A percentile compares a stretch with the other conserved stretches of the same genome.
phyloP scores from a whole-genome alignment of 1,284 basidiomycete species.

The Laetiporus sulphureus region DNA sequence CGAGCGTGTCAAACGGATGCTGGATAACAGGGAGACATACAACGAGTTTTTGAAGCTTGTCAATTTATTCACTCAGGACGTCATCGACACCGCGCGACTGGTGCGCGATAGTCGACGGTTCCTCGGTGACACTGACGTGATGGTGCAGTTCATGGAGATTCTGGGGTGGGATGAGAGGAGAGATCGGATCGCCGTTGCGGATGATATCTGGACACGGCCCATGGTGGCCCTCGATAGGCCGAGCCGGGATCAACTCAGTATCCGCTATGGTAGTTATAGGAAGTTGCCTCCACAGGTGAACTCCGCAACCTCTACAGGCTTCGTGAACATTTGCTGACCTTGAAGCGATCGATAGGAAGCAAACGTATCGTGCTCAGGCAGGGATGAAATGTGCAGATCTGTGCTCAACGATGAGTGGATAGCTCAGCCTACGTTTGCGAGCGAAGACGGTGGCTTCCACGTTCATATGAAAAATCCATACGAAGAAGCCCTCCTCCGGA shows the following conservation, averaged over 20 bases:
- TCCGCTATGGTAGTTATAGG: conserved; percentile 83
- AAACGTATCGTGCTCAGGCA: conserved; percentile 85
- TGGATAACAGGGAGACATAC: conserved; percentile 88
- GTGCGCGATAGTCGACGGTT: conserved; percentile 63
- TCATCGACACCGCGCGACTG: conserved; percentile 82
- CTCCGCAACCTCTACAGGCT: conserved; percentile 10
- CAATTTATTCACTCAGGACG: conserved; percentile 92
- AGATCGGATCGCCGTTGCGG: conserved; percentile 47
- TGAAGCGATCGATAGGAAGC: conserved; percentile 54
- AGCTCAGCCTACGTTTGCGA: conserved; percentile 92
- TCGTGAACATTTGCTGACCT: background rate
- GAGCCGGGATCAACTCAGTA: conserved; percentile 51
- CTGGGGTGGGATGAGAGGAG: conserved; percentile 81
- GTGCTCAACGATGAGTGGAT: conserved; percentile 98
- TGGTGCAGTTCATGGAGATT: conserved; percentile 83
- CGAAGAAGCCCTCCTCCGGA: conserved; percentile 95
- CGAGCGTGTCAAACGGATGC: conserved; percentile 83
- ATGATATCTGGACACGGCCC: conserved; percentile 32
- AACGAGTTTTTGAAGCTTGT: conserved; percentile 95
- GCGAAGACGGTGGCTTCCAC: conserved; percentile 88
- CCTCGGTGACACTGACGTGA: conserved; percentile 70
- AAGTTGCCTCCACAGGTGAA: conserved; percentile 74
- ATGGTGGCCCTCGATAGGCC: conserved; percentile 37
- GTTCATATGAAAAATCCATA: conserved; percentile 94
- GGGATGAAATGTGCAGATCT: conserved; percentile 95